phyloP scores from a whole-genome alignment of 805 yeast species.

The Metschnikowia cubensis region DNA sequence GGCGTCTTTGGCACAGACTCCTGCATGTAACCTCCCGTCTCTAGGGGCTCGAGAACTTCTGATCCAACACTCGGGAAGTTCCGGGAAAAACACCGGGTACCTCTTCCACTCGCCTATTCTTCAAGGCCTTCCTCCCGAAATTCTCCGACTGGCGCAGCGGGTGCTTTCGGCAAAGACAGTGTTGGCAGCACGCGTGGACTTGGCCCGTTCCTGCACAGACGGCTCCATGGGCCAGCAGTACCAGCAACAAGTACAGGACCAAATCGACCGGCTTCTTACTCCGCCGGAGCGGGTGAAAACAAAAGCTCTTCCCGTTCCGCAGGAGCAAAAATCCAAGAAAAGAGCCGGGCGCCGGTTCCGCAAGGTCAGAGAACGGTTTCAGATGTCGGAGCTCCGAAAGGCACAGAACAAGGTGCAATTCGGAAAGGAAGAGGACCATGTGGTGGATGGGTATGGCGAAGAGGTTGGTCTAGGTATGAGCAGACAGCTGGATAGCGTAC shows the following conservation, averaged over 20 bases:
- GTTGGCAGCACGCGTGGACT: constrained; percentile 80
- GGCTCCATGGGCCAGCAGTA: constrained; percentile 58
- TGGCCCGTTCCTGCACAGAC: constrained; percentile 37
- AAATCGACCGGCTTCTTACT: constrained; percentile 65
- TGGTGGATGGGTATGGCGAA: constrained; percentile 65
- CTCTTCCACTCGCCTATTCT: constrained; percentile 58
- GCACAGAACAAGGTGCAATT: constrained; percentile 84
- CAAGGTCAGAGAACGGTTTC: constrained; percentile 75
- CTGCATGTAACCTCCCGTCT: constrained; percentile 81
- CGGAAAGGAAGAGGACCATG: constrained; percentile 66
- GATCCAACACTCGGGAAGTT: constrained; percentile 30
- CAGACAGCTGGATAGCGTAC: constrained; percentile 27
- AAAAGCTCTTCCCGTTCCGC: constrained; percentile 69
- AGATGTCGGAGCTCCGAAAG: constrained; percentile 73
- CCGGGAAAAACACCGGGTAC: constrained; percentile 64
- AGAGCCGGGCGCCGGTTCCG: constrained; percentile 83
- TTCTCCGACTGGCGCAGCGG: constrained; percentile 67
- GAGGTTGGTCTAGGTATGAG: constrained; percentile 83
- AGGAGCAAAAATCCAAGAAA: constrained; percentile 71
- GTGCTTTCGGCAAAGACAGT: constrained; percentile 75
- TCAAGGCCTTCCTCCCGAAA: constrained; percentile 53
- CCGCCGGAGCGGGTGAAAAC: constrained; percentile 67
- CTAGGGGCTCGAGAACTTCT: constrained; percentile 54
- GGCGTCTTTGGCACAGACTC: constrained; percentile 58
- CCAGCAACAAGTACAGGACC: constrained; percentile 54